Percentiles rank a stretch among this genome's conserved stretches.
Conservation (phyloP, 768 basidiomycete genomes). For the Leccinellum luteum region DNA sequence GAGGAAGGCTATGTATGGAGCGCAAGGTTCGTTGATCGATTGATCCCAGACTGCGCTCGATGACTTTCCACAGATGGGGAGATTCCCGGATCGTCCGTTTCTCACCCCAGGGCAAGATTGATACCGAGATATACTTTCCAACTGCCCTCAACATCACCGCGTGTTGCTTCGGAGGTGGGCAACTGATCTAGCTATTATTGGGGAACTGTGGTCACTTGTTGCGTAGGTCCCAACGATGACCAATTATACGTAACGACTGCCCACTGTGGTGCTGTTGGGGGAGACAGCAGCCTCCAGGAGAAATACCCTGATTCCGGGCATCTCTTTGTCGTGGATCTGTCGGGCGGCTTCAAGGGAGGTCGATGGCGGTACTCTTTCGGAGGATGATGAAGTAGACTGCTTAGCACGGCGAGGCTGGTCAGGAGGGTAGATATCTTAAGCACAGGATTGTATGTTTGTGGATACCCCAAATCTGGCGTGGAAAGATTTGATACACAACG, state of each 20-base stretch:
- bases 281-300: conserved; percentile 40
- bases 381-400: conserved; percentile 13
- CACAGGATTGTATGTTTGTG: neutral
- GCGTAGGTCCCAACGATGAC: conserved; percentile 56
- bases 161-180: conserved; percentile 57
- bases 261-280: conserved; percentile 59
- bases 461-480: neutral
- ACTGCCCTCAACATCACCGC: conserved; percentile 63
- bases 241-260: conserved; percentile 54
- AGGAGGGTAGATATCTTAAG: too few species aligned
- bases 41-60: neutral
- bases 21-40: conserved; percentile 41
- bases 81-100: conserved; percentile 59
- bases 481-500: neutral
- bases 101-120: conserved; percentile 49
- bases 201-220: neutral
- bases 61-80: conserved; percentile 50
- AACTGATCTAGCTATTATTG: conserved; percentile 3
- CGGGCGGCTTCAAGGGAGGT: conserved; percentile 24
- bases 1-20: conserved; percentile 64
- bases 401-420: too few species aligned
- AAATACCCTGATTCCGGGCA: conserved; percentile 36
- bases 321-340: conserved; percentile 33
- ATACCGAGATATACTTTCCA: conserved; percentile 57
- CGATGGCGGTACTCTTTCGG: conserved; percentile 23